Evolutionary conservation across 352 stramenopile species (phyloP).

Genomic region (Pythium vanterpoolii): DNA sequence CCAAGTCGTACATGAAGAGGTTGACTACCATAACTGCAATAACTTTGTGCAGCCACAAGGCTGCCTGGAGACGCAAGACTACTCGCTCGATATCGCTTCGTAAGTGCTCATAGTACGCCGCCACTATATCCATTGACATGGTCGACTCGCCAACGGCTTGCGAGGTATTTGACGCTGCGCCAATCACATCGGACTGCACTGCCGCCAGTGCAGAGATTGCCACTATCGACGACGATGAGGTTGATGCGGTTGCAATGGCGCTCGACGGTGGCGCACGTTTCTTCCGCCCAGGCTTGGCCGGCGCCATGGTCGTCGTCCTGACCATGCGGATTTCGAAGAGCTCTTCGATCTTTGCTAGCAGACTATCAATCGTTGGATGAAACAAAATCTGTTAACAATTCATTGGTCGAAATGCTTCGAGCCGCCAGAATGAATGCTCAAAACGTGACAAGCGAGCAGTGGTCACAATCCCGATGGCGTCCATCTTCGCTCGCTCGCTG

Average conservation of each 20-base stretch:
- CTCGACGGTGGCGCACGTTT: not conserved
- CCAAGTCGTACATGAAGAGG: conserved; percentile 38
- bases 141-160: not conserved
- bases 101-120: conserved; percentile 16
- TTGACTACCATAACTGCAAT: conserved; percentile 36
- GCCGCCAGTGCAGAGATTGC: not conserved
- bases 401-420: conserved; percentile 1
- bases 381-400: not conserved
- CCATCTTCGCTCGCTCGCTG: conserved; percentile 9
- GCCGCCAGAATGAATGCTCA: conserved; percentile 8
- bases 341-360: conserved; percentile 14
- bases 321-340: not conserved
- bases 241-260: not conserved
- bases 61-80: conserved; percentile 25
- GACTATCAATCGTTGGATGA: not conserved
- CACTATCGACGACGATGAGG: not conserved
- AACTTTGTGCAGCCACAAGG: conserved; percentile 36
- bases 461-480: conserved; percentile 6
- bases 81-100: conserved; percentile 18
- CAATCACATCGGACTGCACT: not conserved
- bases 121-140: conserved; percentile 2
- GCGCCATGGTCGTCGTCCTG: conserved; percentile 3
- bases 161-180: not conserved
- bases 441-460: not conserved
- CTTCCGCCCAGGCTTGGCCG: conserved; percentile 6